Evolutionary conservation across 2,329 filamentous ascomycete genomes (phyloP), one percentile per base, ranked within the genome.

Genomic region (Fusarium clavum): DNA sequence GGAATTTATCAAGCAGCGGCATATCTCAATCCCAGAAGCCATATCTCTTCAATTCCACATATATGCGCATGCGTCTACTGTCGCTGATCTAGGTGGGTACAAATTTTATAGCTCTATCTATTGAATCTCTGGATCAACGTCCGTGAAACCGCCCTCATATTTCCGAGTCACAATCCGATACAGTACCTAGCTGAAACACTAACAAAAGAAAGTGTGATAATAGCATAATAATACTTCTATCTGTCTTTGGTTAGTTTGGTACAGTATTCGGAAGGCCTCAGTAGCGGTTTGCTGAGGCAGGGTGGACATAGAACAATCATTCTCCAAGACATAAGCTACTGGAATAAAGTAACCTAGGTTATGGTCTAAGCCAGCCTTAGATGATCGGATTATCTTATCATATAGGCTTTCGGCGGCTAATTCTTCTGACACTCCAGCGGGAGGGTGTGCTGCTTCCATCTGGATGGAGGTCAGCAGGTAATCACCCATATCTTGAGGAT

Each of bases 381-480:
- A 20, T 27, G 9, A 27, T 27, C 25, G 10, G 10, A 10, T 27
- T 27, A 27, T 27, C 25, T 27, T 27, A 9, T 9, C 9, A 3
- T 10, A 27, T 27, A 27, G 25, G 25, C 25, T 27, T 27, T 27
- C 25, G 1, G 25, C 18, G 9, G 3, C 18, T 7, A 38, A n/a
- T 4, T 7, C 6, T 12, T 7, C 18, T 12, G 34, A n/a, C 4
- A n/a, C 18, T 10, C 10, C 7, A 1, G 18, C 6, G 4, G n/a
- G 18, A n/a, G 34, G 10, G 18, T 38, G 34, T n/a, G 9, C 18
- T 38, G 18, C 6, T 38, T 38, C 34, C 4, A n/a, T 38, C 20
- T 3, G 3, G 7, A n/a, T n/a, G 18, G 10, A n/a, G 18, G 34
- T 38, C 34, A 38, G 34, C 34, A 12, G 18, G 18, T 6, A 38